Percentiles rank a stretch among this genome's conserved stretches.
Evolutionary conservation across 805 yeast species (phyloP).

Genomic region (Candida nitratophila): DNA sequence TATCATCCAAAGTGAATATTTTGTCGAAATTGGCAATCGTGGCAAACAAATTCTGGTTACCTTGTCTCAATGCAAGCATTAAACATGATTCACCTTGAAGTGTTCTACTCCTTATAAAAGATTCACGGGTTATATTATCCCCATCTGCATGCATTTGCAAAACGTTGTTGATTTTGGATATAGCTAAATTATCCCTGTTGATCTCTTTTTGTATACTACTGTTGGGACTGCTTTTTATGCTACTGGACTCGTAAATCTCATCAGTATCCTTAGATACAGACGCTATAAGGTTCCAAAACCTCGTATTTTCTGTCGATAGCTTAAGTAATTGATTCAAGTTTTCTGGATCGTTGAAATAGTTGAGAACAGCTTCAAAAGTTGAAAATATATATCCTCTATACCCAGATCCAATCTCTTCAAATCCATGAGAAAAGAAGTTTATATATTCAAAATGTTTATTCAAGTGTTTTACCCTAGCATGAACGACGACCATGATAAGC

Average conservation of each 20-base stretch:
- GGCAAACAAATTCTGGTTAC: conserved; percentile 37
- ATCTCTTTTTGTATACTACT: conserved; percentile 7
- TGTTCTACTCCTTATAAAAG: conserved; percentile 31
- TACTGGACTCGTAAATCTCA: conserved; percentile 9
- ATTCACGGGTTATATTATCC: conserved; percentile 9
- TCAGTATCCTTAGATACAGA: conserved; percentile 17
- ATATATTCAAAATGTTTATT: conserved; percentile 63
- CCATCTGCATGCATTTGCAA: conserved; percentile 9
- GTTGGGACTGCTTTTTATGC: background rate
- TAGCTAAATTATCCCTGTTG: conserved; percentile 8
- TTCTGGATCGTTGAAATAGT: conserved; percentile 41
- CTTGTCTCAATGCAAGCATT: conserved; percentile 49
- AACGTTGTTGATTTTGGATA: conserved; percentile 7
- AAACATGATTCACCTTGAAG: conserved; percentile 65
- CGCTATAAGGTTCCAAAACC: conserved; percentile 48
- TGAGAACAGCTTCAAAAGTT: conserved; percentile 76
- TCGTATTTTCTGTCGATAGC: conserved; percentile 39
- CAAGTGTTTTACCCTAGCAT: conserved; percentile 50
- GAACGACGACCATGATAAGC: conserved; percentile 61
- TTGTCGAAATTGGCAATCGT: conserved; percentile 37
- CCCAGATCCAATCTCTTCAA: conserved; percentile 45
- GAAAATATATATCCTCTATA: conserved; percentile 70
- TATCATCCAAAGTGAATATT: conserved; percentile 57
- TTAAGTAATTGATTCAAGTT: conserved; percentile 30
- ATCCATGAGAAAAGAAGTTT: conserved; percentile 43